Base-by-base conservation (phyloP, 129 eudicot species). In the Ambrosia trifida region DNA sequence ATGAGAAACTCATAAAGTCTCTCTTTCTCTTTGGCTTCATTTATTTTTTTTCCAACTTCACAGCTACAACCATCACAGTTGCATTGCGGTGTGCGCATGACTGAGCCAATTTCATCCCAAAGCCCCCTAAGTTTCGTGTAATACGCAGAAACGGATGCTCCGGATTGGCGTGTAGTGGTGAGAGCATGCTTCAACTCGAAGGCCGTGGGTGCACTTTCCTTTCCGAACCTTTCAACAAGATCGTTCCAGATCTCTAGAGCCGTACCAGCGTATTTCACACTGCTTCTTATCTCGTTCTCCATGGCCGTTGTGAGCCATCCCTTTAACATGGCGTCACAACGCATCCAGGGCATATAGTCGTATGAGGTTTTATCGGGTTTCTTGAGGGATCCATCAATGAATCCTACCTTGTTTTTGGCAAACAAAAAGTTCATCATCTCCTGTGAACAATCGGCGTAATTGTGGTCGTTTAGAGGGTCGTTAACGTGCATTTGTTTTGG, bases 311-410 rank as follows among this genome's bases (percentile, higher is more conserved):
- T n/a, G n/a, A n/a, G n/a, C n/a, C n/a, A 54, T 54, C 32, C 62
- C 2, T 54, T 54, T 54, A 54, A 3, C 62, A 54, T 54, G 62
- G 62, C 62, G 4, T 54, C 62, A 54, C 62, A 54, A 19, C 62
- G 62, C 32, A 54, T 54, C 62, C 62, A 33, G 19, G 33, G 35
- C 62, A 19, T 54, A 32, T 54, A 54, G 10, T 54, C 10, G 14
- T 3, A 11, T 2, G 35, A 1, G 0, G 62, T 54, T 51, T 51
- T 43, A 1, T 43, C 47, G 12, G 47, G 47, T 10, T 43, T 43
- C 47, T 43, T 43, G 47, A 43, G 47, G 12, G 47, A 5, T 7
- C 47, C 47, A 43, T 43, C 47, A 6, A 43, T 43, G 47, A 43
- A 10, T 43, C 47, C 47, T 2, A 43, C 47, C 9, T 43, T 43